Base-by-base conservation (phyloP, 2,329 filamentous ascomycete genomes). In the Arachnomyces sp. region DNA sequence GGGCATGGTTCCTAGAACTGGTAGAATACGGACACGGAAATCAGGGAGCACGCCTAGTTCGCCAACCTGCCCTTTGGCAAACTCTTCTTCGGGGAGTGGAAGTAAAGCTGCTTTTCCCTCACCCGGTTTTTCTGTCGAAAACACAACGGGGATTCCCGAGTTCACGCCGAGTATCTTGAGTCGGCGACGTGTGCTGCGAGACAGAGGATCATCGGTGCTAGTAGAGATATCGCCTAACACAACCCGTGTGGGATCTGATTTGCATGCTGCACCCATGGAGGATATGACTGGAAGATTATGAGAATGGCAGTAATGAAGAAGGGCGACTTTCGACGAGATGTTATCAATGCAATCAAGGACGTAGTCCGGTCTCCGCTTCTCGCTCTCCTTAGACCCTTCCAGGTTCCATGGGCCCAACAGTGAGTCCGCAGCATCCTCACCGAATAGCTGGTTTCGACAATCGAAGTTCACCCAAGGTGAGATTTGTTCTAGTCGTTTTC, bases 321-420 rank as follows among this genome's bases (percentile, higher is more conserved):
- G 69, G 13, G 82, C 84, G 3, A 98, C 90, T 67, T 98, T 98
- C 39, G 87, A 94, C 38, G 95, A 86, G 47, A 98, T 96, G 58
- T 98, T 96, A 63, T 98, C 92, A 50, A 98, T 98, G 15, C 90
- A 93, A 63, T 98, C 92, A 28, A 98, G 78, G n/a, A 98, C 80
- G 55, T 82, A 98, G 53, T 90, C 83, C 1, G 89, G 88, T 52
- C 73, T 73, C 34, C 54, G 59, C n/a, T 59, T 60, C 28, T 57
- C 54, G 13, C 62, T 59, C 5, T 57, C 54, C 21, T 25, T 5
- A 25, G 21, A 25, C 21, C 61, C 56, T 74, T 76, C 12, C 47
- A 61, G 49, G 9, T 69, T 64, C 80, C 86, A 88, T 0, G 77
- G 70, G 0, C 68, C 77, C 31, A 98, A 68, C 46, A 95, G 68